These are phyloP conservation scores for Apodospora peruviana DNA, from an alignment of 495 filamentous ascomycete species.

Conservation along the genomic window DNA sequence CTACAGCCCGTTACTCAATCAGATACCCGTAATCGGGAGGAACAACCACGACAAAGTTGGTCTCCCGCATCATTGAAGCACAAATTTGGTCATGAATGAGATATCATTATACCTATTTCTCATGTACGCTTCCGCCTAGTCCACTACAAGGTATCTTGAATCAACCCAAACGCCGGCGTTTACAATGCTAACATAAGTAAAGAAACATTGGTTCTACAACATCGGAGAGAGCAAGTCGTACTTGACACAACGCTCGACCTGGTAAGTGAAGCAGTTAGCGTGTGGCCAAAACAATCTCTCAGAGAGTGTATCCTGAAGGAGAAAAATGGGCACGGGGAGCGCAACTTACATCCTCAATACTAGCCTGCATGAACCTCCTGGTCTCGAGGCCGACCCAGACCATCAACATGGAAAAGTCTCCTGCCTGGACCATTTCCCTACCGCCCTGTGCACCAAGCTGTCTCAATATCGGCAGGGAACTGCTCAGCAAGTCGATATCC, in stretches of 20 bases:
- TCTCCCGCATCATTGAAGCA: too few relatives aligned
- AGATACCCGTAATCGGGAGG: too few relatives aligned
- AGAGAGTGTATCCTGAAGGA: background rate
- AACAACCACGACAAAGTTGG: too few relatives aligned
- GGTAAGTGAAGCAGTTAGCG: constrained; percentile 11
- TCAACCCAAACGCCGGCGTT: background rate
- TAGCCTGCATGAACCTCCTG: constrained; percentile 78
- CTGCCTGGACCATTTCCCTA: constrained; percentile 57
- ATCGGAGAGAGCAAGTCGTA: constrained; percentile 80
- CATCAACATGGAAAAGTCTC: constrained; percentile 90
- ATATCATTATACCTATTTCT: too few relatives aligned
- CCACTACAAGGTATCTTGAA: too few relatives aligned
- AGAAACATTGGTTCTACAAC: constrained; percentile 41
- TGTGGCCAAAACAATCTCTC: background rate
- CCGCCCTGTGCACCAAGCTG: constrained; percentile 77
- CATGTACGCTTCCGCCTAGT: too few relatives aligned
- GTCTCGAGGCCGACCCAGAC: constrained; percentile 92
- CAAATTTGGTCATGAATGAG: too few relatives aligned
- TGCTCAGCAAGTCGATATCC: constrained; percentile 75
- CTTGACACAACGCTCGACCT: constrained; percentile 74
- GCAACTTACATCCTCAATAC: constrained; percentile 71
- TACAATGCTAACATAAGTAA: background rate
- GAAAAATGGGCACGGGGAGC: background rate
- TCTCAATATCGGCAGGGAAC: constrained; percentile 85
- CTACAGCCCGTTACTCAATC: too few relatives aligned